Evolutionary conservation across 306 rosid genomes (phyloP).

Genomic region (Corylus heterophylla): DNA sequence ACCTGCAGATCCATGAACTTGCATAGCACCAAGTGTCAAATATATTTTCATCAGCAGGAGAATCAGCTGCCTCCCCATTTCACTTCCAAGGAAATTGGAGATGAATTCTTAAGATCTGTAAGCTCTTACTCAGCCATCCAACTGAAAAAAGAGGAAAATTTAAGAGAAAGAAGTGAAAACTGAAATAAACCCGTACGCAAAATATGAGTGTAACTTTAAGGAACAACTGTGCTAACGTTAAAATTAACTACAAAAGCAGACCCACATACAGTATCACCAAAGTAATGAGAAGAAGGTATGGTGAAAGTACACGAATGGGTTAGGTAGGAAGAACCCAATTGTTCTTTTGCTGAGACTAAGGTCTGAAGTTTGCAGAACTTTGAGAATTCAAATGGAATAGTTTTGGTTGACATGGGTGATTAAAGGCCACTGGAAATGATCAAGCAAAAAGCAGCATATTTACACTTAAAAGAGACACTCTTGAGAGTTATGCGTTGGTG

Average conservation of each 20-base stretch:
- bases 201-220: constrained; percentile 40
- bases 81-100: constrained; percentile 29
- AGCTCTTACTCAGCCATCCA: constrained; percentile 35
- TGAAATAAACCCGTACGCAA: constrained; percentile 37
- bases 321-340: constrained; percentile 30
- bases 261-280: constrained; percentile 39
- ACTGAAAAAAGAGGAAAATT: constrained; percentile 8
- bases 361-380: constrained; percentile 33
- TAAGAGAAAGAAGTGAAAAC: constrained; percentile 34
- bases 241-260: constrained; percentile 43
- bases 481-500: background rate
- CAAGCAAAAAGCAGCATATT: constrained; percentile 44
- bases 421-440: constrained; percentile 30
- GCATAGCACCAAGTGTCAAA: constrained; percentile 39
- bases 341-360: constrained; percentile 31
- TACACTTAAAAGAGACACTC: constrained; percentile 36
- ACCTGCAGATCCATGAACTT: constrained; percentile 71
- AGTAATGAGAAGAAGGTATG: constrained; percentile 13
- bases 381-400: constrained; percentile 34
- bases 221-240: constrained; percentile 26
- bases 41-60: constrained; percentile 51
- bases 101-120: constrained; percentile 41
- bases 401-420: constrained; percentile 26
- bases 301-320: constrained; percentile 30
- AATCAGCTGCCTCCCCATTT: constrained; percentile 54